Base-by-base conservation (phyloP, 2,329 filamentous ascomycete genomes). In the Penicillium brasilianum region DNA sequence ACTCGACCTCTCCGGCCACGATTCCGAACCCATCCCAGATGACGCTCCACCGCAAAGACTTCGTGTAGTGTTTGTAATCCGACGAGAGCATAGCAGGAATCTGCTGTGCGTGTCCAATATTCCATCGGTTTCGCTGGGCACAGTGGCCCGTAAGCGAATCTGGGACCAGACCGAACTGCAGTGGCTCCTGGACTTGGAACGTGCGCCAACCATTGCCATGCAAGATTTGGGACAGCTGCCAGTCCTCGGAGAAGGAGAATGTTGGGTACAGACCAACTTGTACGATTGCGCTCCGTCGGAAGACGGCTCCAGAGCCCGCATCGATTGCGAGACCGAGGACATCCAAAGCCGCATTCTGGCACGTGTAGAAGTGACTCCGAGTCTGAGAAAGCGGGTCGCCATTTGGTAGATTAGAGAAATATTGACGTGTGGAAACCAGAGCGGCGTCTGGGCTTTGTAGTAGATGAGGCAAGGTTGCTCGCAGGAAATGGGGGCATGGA, bases 41-140 rank as follows among this genome's bases (percentile, higher is more conserved):
- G 46, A 74, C 73, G 3, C 54, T 61, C 61, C 60, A 65, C 20
- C 66, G 65, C 9, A 73, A 52, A 3, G 39, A 8, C 30, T 48
- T 20, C 0, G 66, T 60, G 25, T 71, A 32, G 0, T 39, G 32
- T 5, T 61, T 48, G 7, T 60, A 61, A 1, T 52, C 43, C 0
- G 63, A 54, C 22, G 65, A 62, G 4, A 64, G 41, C 37, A 71
- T 48, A 1, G 58, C 63, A 16, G 60, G 57, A 8, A 69, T 49
- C 53, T 72, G 72, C 48, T 73, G 72, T 11, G 71, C 62, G 30
- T 72, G 69, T 2, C 75, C 75, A 28, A 76, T 76, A 39, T 74
- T 71, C 77, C 77, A 79, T 61, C 77, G 66, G 37, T 72, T 75
- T 10, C 66, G 69, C 68, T 74, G 77, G 34, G 70, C 71, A 34